Conservation (phyloP, 495 filamentous ascomycete species). For the Aspergillus hancockii region DNA sequence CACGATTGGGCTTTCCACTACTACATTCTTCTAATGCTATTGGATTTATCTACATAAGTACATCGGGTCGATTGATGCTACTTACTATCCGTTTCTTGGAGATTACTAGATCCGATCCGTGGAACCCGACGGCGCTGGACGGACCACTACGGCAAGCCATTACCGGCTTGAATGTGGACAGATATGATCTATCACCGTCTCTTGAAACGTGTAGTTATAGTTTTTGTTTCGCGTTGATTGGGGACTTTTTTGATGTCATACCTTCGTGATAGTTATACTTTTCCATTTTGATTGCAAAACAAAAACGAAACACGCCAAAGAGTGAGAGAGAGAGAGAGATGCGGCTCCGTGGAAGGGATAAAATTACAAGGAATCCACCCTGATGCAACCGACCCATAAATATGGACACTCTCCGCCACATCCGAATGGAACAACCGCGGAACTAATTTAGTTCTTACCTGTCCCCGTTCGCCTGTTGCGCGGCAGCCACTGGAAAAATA, state of each 20-base stretch:
- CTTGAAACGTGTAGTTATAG: too few relatives aligned
- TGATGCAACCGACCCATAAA: slow-evolving; percentile 1
- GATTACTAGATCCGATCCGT: neutral
- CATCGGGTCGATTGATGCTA: too few relatives aligned
- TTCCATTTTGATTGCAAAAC: neutral
- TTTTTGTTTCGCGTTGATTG: too few relatives aligned
- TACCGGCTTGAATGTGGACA: too few relatives aligned
- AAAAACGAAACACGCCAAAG: neutral
- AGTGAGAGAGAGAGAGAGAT: neutral
- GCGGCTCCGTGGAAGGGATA: neutral
- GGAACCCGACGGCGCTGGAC: neutral
- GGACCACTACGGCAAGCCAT: too few relatives aligned
- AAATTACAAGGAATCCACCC: neutral
- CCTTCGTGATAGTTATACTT: too few relatives aligned
- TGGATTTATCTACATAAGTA: too few relatives aligned
- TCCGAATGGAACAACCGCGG: neutral
- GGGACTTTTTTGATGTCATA: too few relatives aligned
- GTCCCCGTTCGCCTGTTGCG: neutral
- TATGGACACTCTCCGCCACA: neutral
- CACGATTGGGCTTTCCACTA: neutral
- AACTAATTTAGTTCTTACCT: slow-evolving; percentile 2
- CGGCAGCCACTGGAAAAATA: neutral
- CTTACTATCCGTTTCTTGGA: neutral
- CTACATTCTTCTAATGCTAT: neutral
- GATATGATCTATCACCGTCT: too few relatives aligned